Percentiles rank a stretch among this genome's conserved stretches.
These are phyloP conservation scores for Onygenales sp. DNA, from an alignment of 2,329 filamentous ascomycete genomes.

Conservation along the genomic window DNA sequence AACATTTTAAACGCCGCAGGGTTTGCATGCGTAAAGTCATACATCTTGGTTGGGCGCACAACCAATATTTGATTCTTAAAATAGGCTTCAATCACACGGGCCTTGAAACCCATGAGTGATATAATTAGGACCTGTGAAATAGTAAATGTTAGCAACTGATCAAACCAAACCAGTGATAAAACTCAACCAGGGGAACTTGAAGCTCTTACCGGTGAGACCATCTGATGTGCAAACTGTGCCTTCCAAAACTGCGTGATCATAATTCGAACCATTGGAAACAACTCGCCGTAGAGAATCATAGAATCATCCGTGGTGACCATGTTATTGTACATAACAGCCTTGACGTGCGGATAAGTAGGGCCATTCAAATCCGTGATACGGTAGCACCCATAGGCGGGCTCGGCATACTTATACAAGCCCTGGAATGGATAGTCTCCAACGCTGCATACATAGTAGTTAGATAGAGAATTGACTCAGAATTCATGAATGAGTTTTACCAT, in stretches of 20 bases:
- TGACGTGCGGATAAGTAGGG: constrained; percentile 7
- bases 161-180: neutral
- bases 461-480: too few species aligned
- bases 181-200: neutral
- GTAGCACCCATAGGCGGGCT: constrained; percentile 9
- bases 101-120: constrained; percentile 11
- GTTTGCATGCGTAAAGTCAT: neutral
- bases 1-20: neutral
- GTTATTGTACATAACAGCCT: constrained; percentile 12
- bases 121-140: constrained; percentile 9
- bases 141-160: too few species aligned
- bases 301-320: constrained; percentile 6
- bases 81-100: constrained; percentile 11
- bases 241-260: neutral
- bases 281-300: constrained; percentile 6
- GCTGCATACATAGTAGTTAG: neutral
- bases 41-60: constrained; percentile 10
- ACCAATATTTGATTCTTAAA: constrained; percentile 8
- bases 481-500: too few species aligned
- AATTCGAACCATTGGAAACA: neutral
- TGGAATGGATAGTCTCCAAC: constrained; percentile 9
- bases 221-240: neutral
- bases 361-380: constrained; percentile 4
- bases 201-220: neutral
- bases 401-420: constrained; percentile 7